Base-by-base conservation (phyloP, 169 alveolate species). In the Babesia ovata region DNA sequence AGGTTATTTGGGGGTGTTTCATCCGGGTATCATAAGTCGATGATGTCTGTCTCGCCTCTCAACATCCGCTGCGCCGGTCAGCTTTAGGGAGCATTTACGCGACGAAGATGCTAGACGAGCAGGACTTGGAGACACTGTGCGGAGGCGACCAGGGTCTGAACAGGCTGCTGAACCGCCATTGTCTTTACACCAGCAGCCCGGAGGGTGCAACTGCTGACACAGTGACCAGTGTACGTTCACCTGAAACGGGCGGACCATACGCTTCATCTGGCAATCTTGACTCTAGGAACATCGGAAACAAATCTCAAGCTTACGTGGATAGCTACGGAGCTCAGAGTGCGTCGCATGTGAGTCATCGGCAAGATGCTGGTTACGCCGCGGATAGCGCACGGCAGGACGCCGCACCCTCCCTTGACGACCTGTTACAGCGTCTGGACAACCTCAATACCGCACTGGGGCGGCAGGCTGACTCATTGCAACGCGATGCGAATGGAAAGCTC, bases 401-500 rank as follows among this genome's bases (percentile, higher is more conserved):
- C 19, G 13, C 52, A 7, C 63, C 65, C 7, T 11, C 76, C 22
- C 28, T 67, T 21, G 66, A 28, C 2, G 58, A 67, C 16, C 46
- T 67, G 28, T 12, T 67, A 6, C 48, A 39, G 17, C 65, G 65
- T 17, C 29, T 67, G 28, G 54, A 36, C 65, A 7, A 10, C 13
- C 45, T 67, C 45, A 50, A 45, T 26, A 46, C 21, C 22, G n/a
- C 58, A 12, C 28, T 54, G 21, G 52, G 76, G 76, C 44, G 26
- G 7, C 29, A 63, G 6, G 33, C 57, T 6, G 76, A 67, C 14
- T 2, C 11, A 45, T 9, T 67, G 45, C 76, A 53, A 26, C 19
- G 44, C 42, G 44, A 39, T 1, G 63, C 76, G n/a, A 33, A 28
- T 10, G 56, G 36, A 1, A 67, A 46, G 22, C 39, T 67, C 6